Conservation (phyloP, 2,329 filamentous ascomycete species). For the Ophiostoma australiae region DNA sequence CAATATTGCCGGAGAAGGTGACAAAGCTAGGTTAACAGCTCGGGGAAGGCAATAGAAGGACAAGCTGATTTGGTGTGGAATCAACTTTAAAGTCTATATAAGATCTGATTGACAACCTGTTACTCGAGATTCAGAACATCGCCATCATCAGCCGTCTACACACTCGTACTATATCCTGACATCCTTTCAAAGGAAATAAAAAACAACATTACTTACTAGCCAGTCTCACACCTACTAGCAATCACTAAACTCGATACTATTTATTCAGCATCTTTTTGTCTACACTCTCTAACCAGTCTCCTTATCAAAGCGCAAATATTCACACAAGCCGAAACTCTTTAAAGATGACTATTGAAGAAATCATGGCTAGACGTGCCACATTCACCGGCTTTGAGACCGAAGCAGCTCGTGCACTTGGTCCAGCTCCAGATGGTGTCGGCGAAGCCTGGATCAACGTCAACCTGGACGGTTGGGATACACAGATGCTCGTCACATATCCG, state of each 20-base stretch:
- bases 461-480: background rate
- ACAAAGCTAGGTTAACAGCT: background rate
- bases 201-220: no score
- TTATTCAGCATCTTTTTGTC: no score
- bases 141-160: background rate
- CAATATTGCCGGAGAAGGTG: background rate
- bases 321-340: no score
- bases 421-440: slow-evolving; percentile 1
- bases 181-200: no score
- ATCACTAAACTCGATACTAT: no score
- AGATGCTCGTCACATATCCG: background rate
- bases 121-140: background rate
- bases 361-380: no score
- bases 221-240: no score
- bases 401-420: background rate
- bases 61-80: background rate
- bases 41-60: background rate
- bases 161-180: background rate
- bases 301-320: no score
- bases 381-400: background rate
- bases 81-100: background rate
- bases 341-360: background rate
- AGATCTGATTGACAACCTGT: background rate
- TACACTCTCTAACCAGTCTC: no score
- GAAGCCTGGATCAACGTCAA: slow-evolving; percentile 12